Conservation (phyloP, 176 grass and related monocot genomes). For the Aegilops longissima region DNA sequence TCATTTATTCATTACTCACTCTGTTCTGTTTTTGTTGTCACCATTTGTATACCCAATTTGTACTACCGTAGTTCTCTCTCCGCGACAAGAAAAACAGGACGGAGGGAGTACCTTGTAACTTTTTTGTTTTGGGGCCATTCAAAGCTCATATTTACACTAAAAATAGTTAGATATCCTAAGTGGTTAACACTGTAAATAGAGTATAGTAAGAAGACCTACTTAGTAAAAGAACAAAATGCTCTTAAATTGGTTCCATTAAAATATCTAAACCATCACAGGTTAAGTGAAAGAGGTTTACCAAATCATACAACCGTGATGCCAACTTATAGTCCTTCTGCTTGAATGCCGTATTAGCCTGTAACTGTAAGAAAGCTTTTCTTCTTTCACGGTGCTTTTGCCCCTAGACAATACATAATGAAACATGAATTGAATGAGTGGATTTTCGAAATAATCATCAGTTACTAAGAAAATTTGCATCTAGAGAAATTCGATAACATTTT, state of each 20-base stretch:
- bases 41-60: too few relatives aligned
- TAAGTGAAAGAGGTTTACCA: slow-evolving; percentile 22
- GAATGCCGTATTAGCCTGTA: not conserved
- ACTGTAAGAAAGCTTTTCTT: not conserved
- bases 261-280: not conserved
- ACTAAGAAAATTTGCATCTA: not conserved
- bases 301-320: not conserved
- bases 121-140: too few relatives aligned
- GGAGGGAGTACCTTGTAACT: too few relatives aligned
- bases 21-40: too few relatives aligned
- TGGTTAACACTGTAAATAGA: too few relatives aligned
- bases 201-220: too few relatives aligned
- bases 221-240: not conserved
- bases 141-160: too few relatives aligned
- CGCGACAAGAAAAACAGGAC: too few relatives aligned
- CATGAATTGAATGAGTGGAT: not conserved
- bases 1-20: too few relatives aligned
- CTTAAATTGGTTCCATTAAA: not conserved
- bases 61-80: too few relatives aligned
- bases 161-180: too few relatives aligned
- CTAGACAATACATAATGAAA: slow-evolving; percentile 13
- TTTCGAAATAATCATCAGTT: not conserved
- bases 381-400: not conserved
- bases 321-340: slow-evolving; percentile 9
- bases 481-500: not conserved